Evolutionary conservation across 257 asterid genomes (phyloP).

Genomic region (Solanum lycopersicoides): DNA sequence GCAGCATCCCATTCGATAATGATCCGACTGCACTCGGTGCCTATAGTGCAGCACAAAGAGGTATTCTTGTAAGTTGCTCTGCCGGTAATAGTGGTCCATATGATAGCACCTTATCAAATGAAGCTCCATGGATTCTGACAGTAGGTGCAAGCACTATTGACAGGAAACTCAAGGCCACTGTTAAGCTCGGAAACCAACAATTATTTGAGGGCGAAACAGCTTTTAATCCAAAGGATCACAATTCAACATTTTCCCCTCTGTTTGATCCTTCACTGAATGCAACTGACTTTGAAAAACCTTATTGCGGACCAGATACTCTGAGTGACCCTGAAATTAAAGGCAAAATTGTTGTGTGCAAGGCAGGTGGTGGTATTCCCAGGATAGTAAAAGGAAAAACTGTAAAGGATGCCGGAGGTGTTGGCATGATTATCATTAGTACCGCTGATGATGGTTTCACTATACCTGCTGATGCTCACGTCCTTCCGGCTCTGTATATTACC

Average conservation of each 20-base stretch:
- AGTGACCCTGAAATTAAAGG: neutral
- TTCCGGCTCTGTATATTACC: neutral
- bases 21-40: neutral
- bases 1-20: neutral
- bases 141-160: neutral
- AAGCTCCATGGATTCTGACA: neutral
- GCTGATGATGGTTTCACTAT: neutral
- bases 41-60: neutral
- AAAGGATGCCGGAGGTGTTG: neutral
- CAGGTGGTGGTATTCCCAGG: neutral
- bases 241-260: neutral
- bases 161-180: neutral
- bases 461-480: neutral
- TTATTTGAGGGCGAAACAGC: neutral
- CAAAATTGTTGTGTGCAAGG: neutral
- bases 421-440: neutral
- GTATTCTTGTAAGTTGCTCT: neutral
- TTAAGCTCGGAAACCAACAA: neutral
- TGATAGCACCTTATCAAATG: neutral
- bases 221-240: neutral
- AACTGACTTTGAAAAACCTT: neutral
- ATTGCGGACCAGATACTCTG: neutral
- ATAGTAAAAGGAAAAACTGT: neutral
- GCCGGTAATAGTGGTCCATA: neutral
- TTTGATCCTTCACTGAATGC: neutral